Evolutionary conservation across 495 filamentous ascomycete species (phyloP).

Genomic region (Aspergillus ostianus): DNA sequence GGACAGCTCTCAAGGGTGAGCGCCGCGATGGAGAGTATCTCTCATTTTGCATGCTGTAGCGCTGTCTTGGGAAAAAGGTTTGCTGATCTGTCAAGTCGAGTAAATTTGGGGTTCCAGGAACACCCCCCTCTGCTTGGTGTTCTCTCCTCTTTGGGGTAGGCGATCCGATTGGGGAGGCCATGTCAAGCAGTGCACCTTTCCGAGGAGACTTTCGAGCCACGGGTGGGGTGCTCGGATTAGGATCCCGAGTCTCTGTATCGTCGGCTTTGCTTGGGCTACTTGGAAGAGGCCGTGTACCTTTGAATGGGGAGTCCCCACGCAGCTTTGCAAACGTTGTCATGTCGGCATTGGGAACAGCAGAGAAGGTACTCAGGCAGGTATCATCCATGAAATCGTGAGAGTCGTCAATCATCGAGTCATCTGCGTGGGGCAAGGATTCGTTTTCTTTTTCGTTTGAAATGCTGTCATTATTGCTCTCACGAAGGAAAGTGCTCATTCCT

Average conservation of each 20-base stretch:
- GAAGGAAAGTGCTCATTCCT: slow-evolving; percentile 45
- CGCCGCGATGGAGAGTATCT: slow-evolving; percentile 45
- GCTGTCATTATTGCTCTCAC: slow-evolving; percentile 24
- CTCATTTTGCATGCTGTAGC: slow-evolving; percentile 36
- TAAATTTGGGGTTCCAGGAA: slow-evolving; percentile 49
- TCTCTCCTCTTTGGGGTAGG: slow-evolving; percentile 60
- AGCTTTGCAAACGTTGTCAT: slow-evolving; percentile 81
- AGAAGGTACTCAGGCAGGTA: slow-evolving; percentile 82
- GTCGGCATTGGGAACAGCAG: slow-evolving; percentile 70
- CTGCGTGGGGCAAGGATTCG: slow-evolving; percentile 17
- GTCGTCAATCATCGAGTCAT: slow-evolving; percentile 27
- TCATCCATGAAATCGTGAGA: slow-evolving; percentile 60
- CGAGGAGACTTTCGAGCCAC: slow-evolving; percentile 31
- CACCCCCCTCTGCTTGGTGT: slow-evolving; percentile 52
- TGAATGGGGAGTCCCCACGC: slow-evolving; percentile 55
- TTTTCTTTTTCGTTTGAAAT: slow-evolving; percentile 24
- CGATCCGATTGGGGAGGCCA: slow-evolving; percentile 44
- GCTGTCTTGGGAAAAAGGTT: slow-evolving; percentile 47
- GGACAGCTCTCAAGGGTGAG: slow-evolving; percentile 37
- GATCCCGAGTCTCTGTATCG: slow-evolving; percentile 14
- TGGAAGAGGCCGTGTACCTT: slow-evolving; percentile 38
- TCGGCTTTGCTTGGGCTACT: slow-evolving; percentile 21
- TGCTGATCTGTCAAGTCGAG: slow-evolving; percentile 87
- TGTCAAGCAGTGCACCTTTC: slow-evolving; percentile 33
- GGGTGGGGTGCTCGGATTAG: slow-evolving; percentile 36